Evolutionary conservation across 2,329 filamentous ascomycete genomes (phyloP), one percentile per base, ranked within the genome.

Genomic region (Coniochaeta sp.): DNA sequence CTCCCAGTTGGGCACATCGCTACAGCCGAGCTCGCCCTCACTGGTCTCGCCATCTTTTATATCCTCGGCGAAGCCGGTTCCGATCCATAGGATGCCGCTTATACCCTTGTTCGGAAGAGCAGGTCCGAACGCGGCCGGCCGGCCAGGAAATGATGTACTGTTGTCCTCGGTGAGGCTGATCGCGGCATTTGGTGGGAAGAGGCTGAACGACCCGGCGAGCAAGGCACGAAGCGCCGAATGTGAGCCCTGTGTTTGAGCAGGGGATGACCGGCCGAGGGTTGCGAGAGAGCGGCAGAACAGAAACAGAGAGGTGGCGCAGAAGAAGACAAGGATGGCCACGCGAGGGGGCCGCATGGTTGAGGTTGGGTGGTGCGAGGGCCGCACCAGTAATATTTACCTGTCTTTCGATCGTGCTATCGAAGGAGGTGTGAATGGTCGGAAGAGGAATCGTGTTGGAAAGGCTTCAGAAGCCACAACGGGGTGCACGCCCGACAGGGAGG

Each of bases 161-260:
- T 99, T 99, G 75, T 99, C 95, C 74, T 98, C 92, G 69, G 93
- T 96, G 63, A 99, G 83, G 73, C 91, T 96, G 72, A 99, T 97
- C 68, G 96, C 90, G 56, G 95, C 95, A 65, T 95, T 96, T 3
- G 93, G 93, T 5, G 93, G 93, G 72, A 99, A 99, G 24, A 99
- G 85, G 22, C 91, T 92, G 64, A 93, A 90, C 0, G 93, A 88
- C 6, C 87, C 81, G 64, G 88, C 88, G 74, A 90, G 86, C 64
- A 90, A 77, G 43, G 82, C 79, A 60, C 77, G 76, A 56, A 87
- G 72, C 14, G 54, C 54, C 26, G 54, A 57, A 3, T 57, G 54
- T 3, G 54, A 57, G 54, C 54, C 31, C 60, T 81, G 75, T 36
- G 79, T 76, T 47, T 63, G 64, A 9, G n/a, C n/a, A n/a, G 64